Conservation (phyloP, 2,329 filamentous ascomycete genomes). For the Trichoderma sp. region DNA sequence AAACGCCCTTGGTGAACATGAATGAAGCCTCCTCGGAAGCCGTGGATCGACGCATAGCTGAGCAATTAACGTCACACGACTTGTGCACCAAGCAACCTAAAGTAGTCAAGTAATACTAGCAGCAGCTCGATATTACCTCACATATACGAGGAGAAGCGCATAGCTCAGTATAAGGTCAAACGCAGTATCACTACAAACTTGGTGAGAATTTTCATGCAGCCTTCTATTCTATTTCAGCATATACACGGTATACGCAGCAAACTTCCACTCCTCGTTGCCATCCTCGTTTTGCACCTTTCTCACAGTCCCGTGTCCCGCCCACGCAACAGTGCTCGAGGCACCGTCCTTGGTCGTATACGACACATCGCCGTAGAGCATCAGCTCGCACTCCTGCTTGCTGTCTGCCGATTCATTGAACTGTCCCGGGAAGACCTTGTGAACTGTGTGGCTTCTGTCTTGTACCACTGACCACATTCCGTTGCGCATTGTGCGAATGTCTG, state of each 20-base stretch:
- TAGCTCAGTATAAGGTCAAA: neutral
- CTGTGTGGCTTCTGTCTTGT: slow-evolving; percentile 46
- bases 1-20: neutral
- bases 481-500: slow-evolving; percentile 49
- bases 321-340: slow-evolving; percentile 35
- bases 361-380: slow-evolving; percentile 42
- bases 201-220: neutral
- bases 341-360: slow-evolving; percentile 38
- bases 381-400: slow-evolving; percentile 39
- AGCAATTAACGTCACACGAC: neutral
- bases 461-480: slow-evolving; percentile 50
- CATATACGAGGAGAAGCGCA: neutral
- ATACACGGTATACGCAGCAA: slow-evolving; percentile 42
- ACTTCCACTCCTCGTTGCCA: slow-evolving; percentile 40
- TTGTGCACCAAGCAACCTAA: neutral
- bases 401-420: slow-evolving; percentile 34
- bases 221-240: slow-evolving; percentile 34
- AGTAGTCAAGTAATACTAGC: neutral
- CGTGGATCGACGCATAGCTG: neutral
- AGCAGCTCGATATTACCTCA: neutral
- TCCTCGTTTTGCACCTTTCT: slow-evolving; percentile 33
- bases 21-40: neutral
- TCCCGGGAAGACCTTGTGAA: slow-evolving; percentile 49
- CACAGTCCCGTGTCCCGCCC: slow-evolving; percentile 41
- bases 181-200: neutral